Conservation (phyloP, 371 early-diverging fungal species). For the Blakeslea trispora region DNA sequence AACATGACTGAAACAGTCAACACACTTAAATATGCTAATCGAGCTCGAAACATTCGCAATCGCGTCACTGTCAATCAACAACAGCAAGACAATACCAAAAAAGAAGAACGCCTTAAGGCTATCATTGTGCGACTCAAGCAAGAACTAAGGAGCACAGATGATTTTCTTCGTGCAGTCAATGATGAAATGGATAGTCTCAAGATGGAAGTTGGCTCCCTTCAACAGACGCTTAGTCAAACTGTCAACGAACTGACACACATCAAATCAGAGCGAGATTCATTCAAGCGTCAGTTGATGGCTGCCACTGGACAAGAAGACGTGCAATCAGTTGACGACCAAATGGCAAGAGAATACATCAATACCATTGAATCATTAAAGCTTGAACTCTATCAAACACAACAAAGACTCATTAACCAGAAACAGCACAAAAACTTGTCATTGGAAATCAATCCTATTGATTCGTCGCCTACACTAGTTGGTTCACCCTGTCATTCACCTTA, state of each 20-base stretch:
- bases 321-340: conserved; percentile 1
- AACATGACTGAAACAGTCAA: conserved; percentile 86
- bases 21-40: conserved; percentile 91
- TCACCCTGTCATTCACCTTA: conserved; percentile 8
- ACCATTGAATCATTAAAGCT: conserved; percentile 24
- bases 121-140: conserved; percentile 36
- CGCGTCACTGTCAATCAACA: conserved; percentile 50
- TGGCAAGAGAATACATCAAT: conserved; percentile 24
- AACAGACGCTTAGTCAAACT: conserved; percentile 12
- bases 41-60: conserved; percentile 87
- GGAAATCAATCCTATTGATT: conserved; percentile 16
- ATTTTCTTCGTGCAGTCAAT: conserved; percentile 43
- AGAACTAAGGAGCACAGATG: conserved; percentile 39
- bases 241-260: conserved; percentile 23
- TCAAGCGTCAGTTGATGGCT: conserved; percentile 11
- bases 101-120: conserved; percentile 31
- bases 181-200: conserved; percentile 50
- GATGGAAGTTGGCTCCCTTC: conserved; percentile 26
- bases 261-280: conserved; percentile 33
- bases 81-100: conserved; percentile 12
- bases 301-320: conserved; percentile 3
- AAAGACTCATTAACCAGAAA: conserved; percentile 9
- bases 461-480: conserved; percentile 21
- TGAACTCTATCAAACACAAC: conserved; percentile 18
- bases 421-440: conserved; percentile 3